phyloP scores from a whole-genome alignment of 2,329 filamentous ascomycete species.

The Colletotrichum kahawae region DNA sequence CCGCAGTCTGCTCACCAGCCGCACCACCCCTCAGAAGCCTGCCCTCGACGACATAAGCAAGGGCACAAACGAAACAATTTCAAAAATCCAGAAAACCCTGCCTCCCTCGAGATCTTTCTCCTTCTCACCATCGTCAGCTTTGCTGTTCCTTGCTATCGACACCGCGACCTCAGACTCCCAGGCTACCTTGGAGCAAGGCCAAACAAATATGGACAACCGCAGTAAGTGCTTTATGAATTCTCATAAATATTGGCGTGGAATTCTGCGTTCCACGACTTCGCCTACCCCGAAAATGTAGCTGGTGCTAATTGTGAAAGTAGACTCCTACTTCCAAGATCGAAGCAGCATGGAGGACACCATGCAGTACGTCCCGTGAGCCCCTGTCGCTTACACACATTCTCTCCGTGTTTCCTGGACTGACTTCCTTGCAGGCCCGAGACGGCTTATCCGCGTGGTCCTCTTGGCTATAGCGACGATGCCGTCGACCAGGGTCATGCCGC shows the following conservation, averaged over 20 bases:
- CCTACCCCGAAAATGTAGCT: background rate
- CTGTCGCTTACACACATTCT: background rate
- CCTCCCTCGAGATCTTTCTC: background rate
- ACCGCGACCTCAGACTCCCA: background rate
- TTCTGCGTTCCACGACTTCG: background rate
- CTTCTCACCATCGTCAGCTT: background rate
- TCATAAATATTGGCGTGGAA: background rate
- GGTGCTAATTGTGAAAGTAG: background rate
- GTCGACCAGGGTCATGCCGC: background rate
- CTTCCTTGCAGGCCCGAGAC: background rate
- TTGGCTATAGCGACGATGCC: background rate
- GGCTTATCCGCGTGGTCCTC: background rate
- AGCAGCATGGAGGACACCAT: background rate
- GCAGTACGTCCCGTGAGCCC: background rate
- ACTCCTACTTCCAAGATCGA: background rate
- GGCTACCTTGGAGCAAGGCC: accelerated
- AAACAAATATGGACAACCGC: background rate
- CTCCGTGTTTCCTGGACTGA: background rate
- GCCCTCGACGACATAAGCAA: background rate
- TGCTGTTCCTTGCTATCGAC: background rate
- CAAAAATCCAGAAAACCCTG: background rate
- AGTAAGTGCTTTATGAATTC: background rate
- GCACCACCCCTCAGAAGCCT: background rate
- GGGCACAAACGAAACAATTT: background rate
- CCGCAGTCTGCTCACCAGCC: background rate